phyloP scores from a whole-genome alignment of 306 rosid species.

The Castanea mollissima region DNA sequence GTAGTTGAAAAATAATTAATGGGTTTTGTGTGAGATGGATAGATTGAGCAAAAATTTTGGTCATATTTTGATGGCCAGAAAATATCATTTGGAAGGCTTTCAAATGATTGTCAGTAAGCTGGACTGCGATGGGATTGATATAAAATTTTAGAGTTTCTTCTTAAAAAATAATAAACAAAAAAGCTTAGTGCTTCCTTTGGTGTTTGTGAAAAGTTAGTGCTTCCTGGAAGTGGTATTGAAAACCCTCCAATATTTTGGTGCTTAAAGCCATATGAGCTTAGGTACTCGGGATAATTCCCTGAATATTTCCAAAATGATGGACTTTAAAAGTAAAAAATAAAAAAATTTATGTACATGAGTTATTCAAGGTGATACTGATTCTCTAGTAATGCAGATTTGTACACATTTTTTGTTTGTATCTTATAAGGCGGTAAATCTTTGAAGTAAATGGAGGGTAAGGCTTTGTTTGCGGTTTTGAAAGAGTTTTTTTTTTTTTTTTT shows the following conservation, averaged over 20 bases:
- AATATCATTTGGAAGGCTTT: neutral
- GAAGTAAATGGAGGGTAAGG: neutral
- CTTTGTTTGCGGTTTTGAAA: neutral
- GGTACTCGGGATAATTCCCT: neutral
- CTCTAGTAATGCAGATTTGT: neutral
- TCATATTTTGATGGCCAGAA: neutral
- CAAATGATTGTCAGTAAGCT: neutral
- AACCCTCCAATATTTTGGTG: neutral
- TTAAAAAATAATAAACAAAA: no score
- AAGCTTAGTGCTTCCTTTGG: neutral
- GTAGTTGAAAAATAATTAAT: neutral
- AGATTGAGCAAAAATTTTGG: neutral
- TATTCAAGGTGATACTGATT: neutral
- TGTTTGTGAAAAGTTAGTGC: neutral
- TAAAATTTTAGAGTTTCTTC: no score
- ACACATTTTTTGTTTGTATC: neutral
- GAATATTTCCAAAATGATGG: neutral
- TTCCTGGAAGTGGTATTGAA: neutral
- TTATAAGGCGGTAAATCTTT: neutral
- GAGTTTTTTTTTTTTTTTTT: neutral
- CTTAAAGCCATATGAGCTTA: neutral
- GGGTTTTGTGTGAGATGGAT: neutral
- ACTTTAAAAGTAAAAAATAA: neutral
- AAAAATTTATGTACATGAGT: no score
- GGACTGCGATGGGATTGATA: neutral